Evolutionary conservation across 2,329 filamentous ascomycete species (phyloP).

Genomic region (Salinomyces thailandicus): DNA sequence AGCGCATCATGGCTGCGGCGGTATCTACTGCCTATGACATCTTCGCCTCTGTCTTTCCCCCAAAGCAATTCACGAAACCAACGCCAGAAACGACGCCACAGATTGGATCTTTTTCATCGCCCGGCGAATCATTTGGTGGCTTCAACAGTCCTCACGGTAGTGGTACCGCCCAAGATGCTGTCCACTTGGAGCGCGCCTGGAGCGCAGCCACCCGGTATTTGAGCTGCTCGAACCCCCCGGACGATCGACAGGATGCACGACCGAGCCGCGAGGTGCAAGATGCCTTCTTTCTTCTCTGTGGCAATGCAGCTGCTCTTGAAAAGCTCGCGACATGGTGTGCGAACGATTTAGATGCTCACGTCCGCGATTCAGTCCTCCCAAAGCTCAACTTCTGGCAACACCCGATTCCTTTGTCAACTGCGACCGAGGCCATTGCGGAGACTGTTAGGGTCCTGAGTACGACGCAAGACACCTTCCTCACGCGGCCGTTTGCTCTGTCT

Average conservation of each 20-base stretch:
- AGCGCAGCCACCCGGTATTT: conserved; percentile 37
- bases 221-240: background rate
- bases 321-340: conserved; percentile 36
- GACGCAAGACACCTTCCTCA: conserved; percentile 27
- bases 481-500: background rate
- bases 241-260: background rate
- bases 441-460: conserved; percentile 28
- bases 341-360: conserved; percentile 34
- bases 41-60: conserved; percentile 38
- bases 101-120: conserved; percentile 28
- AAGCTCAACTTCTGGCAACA: conserved; percentile 16
- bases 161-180: conserved; percentile 19
- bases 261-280: conserved; percentile 9
- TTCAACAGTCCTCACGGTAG: conserved; percentile 28
- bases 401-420: conserved; percentile 9
- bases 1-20: background rate
- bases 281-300: conserved; percentile 9
- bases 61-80: conserved; percentile 32
- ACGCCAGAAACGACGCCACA: conserved; percentile 36
- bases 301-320: conserved; percentile 12
- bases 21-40: conserved; percentile 10
- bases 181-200: conserved; percentile 34
- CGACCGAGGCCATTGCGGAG: conserved; percentile 9
- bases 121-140: conserved; percentile 32
- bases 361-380: conserved; percentile 24